Evolutionary conservation across 164 flowering plant genomes (phyloP).

Genomic region (Dillenia turbinata): DNA sequence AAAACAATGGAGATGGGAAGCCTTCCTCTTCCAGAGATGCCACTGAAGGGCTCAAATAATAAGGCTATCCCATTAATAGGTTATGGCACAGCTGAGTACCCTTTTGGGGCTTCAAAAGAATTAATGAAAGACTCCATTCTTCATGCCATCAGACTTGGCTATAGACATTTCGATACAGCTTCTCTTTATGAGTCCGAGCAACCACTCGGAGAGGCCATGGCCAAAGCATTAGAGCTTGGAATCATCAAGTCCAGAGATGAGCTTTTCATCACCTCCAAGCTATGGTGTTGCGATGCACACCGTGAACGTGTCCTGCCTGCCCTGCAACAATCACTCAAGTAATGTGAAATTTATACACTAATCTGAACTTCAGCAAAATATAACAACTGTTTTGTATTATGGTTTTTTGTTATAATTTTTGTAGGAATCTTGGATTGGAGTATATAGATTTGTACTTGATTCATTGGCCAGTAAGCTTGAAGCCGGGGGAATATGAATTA

Average conservation of each 20-base stretch:
- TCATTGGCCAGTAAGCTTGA: conserved; percentile 21
- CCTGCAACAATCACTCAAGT: conserved; percentile 18
- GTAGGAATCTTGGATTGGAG: neutral
- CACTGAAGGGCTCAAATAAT: too few relatives aligned
- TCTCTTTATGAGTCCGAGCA: conserved; percentile 18
- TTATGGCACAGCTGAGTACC: too few relatives aligned
- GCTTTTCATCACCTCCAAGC: conserved; percentile 2
- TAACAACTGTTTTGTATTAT: too few relatives aligned
- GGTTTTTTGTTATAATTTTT: neutral
- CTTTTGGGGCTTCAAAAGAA: neutral
- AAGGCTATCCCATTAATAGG: too few relatives aligned
- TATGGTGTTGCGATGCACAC: conserved; percentile 17
- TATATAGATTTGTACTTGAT: conserved; percentile 27
- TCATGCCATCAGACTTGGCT: conserved; percentile 18
- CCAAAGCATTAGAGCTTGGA: conserved; percentile 13
- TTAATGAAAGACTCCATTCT: neutral
- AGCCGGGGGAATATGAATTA: neutral
- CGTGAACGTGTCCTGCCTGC: conserved; percentile 22
- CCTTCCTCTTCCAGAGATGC: too few relatives aligned
- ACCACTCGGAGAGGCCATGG: conserved; percentile 21
- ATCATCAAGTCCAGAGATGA: conserved; percentile 18
- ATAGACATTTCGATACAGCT: conserved; percentile 27
- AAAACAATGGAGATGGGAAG: too few relatives aligned
- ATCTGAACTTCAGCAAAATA: too few relatives aligned
- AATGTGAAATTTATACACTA: neutral